phyloP scores from a whole-genome alignment of 805 yeast species.

The Saccharomycopsis oosterbeekiorum region DNA sequence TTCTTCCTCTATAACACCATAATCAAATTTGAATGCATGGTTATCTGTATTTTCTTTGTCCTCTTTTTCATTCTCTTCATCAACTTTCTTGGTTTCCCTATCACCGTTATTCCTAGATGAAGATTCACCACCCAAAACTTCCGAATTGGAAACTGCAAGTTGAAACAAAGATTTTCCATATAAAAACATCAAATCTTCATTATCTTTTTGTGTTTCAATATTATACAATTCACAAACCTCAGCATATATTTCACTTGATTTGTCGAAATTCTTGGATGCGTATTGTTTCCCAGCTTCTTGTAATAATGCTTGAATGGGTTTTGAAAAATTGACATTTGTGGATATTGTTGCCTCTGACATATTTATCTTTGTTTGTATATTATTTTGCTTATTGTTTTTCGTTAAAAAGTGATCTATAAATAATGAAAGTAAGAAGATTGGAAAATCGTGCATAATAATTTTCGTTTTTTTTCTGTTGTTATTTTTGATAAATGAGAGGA shows the following conservation, averaged over 20 bases:
- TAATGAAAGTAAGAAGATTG: neutral
- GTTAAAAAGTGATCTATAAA: neutral
- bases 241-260: slow-evolving; percentile 70
- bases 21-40: slow-evolving; percentile 15
- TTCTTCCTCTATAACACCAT: slow-evolving; percentile 22
- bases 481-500: no score
- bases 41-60: slow-evolving; percentile 14
- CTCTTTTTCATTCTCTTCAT: slow-evolving; percentile 20
- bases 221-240: slow-evolving; percentile 61
- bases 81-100: slow-evolving; percentile 14
- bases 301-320: slow-evolving; percentile 38
- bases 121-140: slow-evolving; percentile 54
- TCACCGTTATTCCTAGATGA: slow-evolving; percentile 7
- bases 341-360: neutral
- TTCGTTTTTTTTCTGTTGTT: no score
- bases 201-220: slow-evolving; percentile 44
- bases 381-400: neutral
- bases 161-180: slow-evolving; percentile 78
- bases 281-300: slow-evolving; percentile 55
- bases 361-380: neutral
- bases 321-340: slow-evolving; percentile 28
- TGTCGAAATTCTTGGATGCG: slow-evolving; percentile 57
- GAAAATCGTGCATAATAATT: no score
- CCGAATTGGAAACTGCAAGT: slow-evolving; percentile 63
- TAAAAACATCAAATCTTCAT: slow-evolving; percentile 58